phyloP scores from a whole-genome alignment of 306 rosid species.

The Castanea sativa region DNA sequence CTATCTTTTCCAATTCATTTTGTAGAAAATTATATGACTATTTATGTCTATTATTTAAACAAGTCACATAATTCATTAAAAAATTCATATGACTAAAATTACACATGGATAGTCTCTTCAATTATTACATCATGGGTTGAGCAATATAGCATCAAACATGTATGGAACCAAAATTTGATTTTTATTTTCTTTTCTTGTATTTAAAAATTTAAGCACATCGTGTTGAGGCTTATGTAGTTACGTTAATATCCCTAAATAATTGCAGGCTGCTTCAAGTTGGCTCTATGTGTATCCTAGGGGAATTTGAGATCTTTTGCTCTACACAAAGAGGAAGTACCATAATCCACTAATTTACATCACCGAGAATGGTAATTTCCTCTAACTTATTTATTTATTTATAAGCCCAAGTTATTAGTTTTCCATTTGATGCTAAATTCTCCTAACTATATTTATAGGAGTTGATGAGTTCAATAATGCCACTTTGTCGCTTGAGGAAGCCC shows the following conservation, averaged over 20 bases:
- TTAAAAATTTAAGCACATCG: too few relatives aligned
- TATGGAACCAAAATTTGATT: too few relatives aligned
- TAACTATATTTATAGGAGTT: slow-evolving; percentile 36
- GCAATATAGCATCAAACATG: too few relatives aligned
- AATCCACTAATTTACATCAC: slow-evolving; percentile 60
- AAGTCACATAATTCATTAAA: too few relatives aligned
- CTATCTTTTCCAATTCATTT: too few relatives aligned
- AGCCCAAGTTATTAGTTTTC: not conserved
- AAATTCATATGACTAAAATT: too few relatives aligned
- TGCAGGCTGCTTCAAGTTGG: slow-evolving; percentile 51
- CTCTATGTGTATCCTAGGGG: slow-evolving; percentile 57
- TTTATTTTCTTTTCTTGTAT: too few relatives aligned
- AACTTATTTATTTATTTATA: not conserved
- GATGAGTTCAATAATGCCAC: slow-evolving; percentile 50
- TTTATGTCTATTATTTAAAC: too few relatives aligned
- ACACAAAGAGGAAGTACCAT: slow-evolving; percentile 46
- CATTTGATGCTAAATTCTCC: not conserved
- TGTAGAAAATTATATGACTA: too few relatives aligned
- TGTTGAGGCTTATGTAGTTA: too few relatives aligned
- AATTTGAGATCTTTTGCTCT: slow-evolving; percentile 38
- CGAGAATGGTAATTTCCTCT: slow-evolving; percentile 52
- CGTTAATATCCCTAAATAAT: not conserved
- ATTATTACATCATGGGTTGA: too few relatives aligned
- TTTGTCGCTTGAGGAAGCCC: slow-evolving; percentile 32
- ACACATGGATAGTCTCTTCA: too few relatives aligned